Evolutionary conservation across 176 grass and related monocot genomes (phyloP).

Genomic region (Rhynchospora pubera): DNA sequence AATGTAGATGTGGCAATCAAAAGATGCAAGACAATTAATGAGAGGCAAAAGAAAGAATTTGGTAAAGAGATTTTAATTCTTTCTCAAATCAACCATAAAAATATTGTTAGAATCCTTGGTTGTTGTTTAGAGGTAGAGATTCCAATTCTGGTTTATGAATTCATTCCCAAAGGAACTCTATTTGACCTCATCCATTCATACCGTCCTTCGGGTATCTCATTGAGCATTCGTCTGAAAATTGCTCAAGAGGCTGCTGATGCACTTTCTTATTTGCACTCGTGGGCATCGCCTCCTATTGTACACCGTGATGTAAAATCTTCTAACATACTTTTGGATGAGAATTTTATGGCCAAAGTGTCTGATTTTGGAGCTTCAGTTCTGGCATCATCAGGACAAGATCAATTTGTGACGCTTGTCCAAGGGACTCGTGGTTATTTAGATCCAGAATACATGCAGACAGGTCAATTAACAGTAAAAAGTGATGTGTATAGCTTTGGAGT

Average conservation of each 20-base stretch:
- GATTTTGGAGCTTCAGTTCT: constrained; percentile 51
- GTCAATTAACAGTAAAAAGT: constrained; percentile 39
- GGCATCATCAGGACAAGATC: no score
- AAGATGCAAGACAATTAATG: constrained; percentile 32
- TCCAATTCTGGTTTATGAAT: constrained; percentile 49
- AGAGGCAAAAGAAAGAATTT: constrained; percentile 69
- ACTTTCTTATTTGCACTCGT: constrained; percentile 53
- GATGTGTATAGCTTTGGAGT: constrained; percentile 68
- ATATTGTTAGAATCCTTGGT: constrained; percentile 41
- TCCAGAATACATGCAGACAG: constrained; percentile 40
- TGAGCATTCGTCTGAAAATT: constrained; percentile 31
- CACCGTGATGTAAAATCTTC: constrained; percentile 53
- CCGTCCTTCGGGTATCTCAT: not conserved
- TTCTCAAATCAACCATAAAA: constrained; percentile 56
- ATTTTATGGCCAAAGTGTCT: constrained; percentile 38
- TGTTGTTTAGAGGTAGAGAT: constrained; percentile 56
- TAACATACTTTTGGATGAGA: constrained; percentile 48
- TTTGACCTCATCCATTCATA: constrained; percentile 30
- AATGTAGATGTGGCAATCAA: constrained; percentile 36
- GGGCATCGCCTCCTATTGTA: constrained; percentile 44
- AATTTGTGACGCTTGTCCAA: constrained; percentile 47
- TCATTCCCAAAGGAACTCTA: constrained; percentile 45
- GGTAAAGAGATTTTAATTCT: constrained; percentile 76
- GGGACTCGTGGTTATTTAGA: constrained; percentile 54
- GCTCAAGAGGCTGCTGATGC: constrained; percentile 45